Percentiles rank a stretch among this genome's conserved stretches.
phyloP scores from a whole-genome alignment of 345 rosid species.

The Sisymbrium irio region DNA sequence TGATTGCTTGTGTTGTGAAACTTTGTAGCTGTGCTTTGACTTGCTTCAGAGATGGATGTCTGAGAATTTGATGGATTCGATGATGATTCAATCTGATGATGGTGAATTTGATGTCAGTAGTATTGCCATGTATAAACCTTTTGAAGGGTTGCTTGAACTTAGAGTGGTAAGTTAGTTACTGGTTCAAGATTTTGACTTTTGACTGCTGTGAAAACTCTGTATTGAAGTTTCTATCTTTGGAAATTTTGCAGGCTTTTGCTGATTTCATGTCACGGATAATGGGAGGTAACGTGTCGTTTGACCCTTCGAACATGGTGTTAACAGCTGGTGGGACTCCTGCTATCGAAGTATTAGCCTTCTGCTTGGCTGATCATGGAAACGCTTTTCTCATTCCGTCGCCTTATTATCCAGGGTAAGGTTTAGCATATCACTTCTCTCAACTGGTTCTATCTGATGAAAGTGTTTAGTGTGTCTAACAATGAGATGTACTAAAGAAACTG shows the following conservation, averaged over 20 bases:
- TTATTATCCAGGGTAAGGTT: slow-evolving; percentile 82
- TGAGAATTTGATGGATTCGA: slow-evolving; percentile 51
- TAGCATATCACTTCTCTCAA: neutral
- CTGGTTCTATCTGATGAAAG: neutral
- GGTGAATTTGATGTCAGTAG: slow-evolving; percentile 55
- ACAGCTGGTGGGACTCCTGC: slow-evolving; percentile 93
- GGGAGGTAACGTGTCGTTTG: slow-evolving; percentile 55
- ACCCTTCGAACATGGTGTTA: slow-evolving; percentile 65
- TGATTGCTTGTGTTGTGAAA: neutral
- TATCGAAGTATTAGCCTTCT: slow-evolving; percentile 75
- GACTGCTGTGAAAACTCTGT: neutral
- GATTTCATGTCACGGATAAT: slow-evolving; percentile 67
- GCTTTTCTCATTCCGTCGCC: slow-evolving; percentile 85
- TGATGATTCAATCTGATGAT: slow-evolving; percentile 42
- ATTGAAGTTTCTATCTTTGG: neutral
- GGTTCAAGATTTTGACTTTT: neutral
- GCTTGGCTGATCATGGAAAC: slow-evolving; percentile 90
- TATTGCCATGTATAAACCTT: slow-evolving; percentile 68
- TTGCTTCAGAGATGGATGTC: slow-evolving; percentile 80
- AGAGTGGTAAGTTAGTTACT: slow-evolving; percentile 50
- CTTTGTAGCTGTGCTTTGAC: slow-evolving; percentile 72
- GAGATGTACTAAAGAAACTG: slow-evolving; percentile 2
- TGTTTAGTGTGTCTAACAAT: neutral
- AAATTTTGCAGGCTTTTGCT: slow-evolving; percentile 69
- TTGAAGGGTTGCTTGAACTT: slow-evolving; percentile 63